Base-by-base conservation (phyloP, 2,329 filamentous ascomycete species). In the Xylariaceae sp. region DNA sequence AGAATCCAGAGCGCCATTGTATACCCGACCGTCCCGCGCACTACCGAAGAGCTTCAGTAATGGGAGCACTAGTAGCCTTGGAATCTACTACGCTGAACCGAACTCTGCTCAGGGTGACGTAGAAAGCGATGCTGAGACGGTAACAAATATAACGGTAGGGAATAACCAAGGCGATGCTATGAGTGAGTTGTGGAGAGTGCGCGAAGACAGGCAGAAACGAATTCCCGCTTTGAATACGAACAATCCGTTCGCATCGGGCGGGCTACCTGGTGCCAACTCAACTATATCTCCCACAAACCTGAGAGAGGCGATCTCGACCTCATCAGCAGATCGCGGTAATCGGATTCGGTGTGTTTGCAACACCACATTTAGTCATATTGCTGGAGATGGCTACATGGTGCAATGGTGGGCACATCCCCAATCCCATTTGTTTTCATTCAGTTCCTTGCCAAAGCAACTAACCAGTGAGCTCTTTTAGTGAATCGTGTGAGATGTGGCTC, bases 401-500 rank as follows among this genome's bases (percentile, higher is more conserved):
- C 81, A 84, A 69, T 86, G 83, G 83, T 86, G 74, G 78, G 40
- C 50, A 47, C 32, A 12, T 50, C 40, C 41, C 19, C 19, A 19
- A 19, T 48, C 32, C 12, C 9, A 29, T 6, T 19, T 44, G 46
- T 40, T 8, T 6, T 19, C 41, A 50, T 40, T 8, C 26, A 39
- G 39, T 4, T 29, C 29, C 34, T 41, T 27, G 9, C 11, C 19
- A 46, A 27, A 39, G 29, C 54, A 40, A 46, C 54, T 60, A 45
- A 60, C 47, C 34, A n/a, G 19, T 12, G 41, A 48, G 8, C 43
- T 43, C 29, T 11, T 19, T 19, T 61, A 86, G 83, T 63, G 79
- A 85, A 70, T 82, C 80, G 29, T 86, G 83, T 65, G 82, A 85
- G 63, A 79, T 83, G 73, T 84, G 79, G 76, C 77, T 85, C 32